Conservation (phyloP, 2,329 filamentous ascomycete genomes). For the Claviceps africana region DNA sequence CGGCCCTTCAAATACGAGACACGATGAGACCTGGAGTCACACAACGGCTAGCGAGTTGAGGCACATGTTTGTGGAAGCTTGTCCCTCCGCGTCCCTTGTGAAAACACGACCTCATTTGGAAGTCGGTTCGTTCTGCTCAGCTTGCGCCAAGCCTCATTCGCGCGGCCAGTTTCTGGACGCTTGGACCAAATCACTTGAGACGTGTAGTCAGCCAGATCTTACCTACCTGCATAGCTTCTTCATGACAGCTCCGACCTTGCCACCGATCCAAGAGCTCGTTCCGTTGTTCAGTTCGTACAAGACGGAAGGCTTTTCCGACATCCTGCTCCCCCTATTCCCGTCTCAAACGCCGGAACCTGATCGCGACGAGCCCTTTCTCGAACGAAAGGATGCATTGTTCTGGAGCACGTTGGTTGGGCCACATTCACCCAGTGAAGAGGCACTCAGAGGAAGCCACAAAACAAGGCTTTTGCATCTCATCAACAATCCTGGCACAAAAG, state of each 20-base stretch:
- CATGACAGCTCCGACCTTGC: constrained; percentile 46
- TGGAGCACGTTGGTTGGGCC: constrained; percentile 61
- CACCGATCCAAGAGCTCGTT: constrained; percentile 48
- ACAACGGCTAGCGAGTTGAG: constrained; percentile 19
- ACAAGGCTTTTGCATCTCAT: constrained; percentile 58
- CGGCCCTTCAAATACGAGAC: background rate
- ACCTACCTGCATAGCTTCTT: constrained; percentile 61
- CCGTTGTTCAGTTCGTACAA: constrained; percentile 69
- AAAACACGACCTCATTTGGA: constrained; percentile 49
- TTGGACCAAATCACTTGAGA: constrained; percentile 50
- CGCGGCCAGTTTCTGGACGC: constrained; percentile 51
- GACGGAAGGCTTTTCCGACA: constrained; percentile 58
- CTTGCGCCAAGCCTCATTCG: constrained; percentile 51
- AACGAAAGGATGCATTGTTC: constrained; percentile 52
- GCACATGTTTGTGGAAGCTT: constrained; percentile 35
- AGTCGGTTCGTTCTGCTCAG: constrained; percentile 46
- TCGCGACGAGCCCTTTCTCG: constrained; percentile 32
- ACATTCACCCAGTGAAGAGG: constrained; percentile 32
- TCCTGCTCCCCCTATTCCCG: constrained; percentile 51
- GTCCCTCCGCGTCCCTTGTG: constrained; percentile 46
- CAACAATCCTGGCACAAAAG: constrained; percentile 39
- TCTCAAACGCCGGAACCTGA: constrained; percentile 28
- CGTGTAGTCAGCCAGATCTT: constrained; percentile 67
- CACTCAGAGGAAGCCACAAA: constrained; percentile 54
- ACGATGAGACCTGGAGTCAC: background rate